Percentiles rank a stretch among this genome's conserved stretches.
Conservation (phyloP, 2,329 filamentous ascomycete species). For the Rachicladosporium sp. region DNA sequence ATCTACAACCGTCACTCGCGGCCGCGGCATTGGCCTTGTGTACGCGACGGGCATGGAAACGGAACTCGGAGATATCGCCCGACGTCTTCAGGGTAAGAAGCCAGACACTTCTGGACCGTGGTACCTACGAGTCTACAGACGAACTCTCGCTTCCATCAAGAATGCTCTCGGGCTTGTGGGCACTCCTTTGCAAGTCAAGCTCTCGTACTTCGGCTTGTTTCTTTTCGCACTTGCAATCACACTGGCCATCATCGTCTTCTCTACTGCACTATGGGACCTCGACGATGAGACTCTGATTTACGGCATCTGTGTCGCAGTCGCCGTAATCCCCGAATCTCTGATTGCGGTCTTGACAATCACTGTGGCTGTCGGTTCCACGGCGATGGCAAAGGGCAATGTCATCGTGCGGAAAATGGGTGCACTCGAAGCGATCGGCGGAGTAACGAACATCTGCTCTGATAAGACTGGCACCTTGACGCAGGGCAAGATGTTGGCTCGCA, state of each 20-base stretch:
- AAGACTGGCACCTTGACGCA: conserved; percentile 46
- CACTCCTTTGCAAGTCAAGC: conserved; percentile 67
- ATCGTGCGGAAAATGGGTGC: conserved; percentile 50
- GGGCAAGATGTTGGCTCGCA: conserved; percentile 47
- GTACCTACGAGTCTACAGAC: conserved; percentile 1
- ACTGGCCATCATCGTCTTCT: conserved; percentile 54
- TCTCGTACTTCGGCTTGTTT: conserved; percentile 69
- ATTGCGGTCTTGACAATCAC: conserved; percentile 55
- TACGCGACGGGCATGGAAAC: conserved; percentile 48
- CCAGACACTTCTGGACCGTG: conserved; percentile 3
- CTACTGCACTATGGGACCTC: conserved; percentile 36
- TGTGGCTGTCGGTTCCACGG: conserved; percentile 47
- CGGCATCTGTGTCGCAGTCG: conserved; percentile 31
- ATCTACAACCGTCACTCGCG: conserved; percentile 49
- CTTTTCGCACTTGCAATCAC: conserved; percentile 61
- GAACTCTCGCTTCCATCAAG: conserved; percentile 2
- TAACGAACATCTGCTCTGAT: conserved; percentile 55
- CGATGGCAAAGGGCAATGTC: conserved; percentile 49
- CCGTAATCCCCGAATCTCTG: conserved; percentile 36
- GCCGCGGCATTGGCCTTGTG: conserved; percentile 46
- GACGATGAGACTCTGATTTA: conserved; percentile 31
- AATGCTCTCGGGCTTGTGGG: conserved; percentile 32
- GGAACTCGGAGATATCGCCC: conserved; percentile 53
- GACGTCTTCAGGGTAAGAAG: conserved; percentile 16
- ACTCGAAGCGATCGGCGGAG: conserved; percentile 48